phyloP scores from a whole-genome alignment of 2,329 filamentous ascomycete genomes.

The Hypoxylon sp. region DNA sequence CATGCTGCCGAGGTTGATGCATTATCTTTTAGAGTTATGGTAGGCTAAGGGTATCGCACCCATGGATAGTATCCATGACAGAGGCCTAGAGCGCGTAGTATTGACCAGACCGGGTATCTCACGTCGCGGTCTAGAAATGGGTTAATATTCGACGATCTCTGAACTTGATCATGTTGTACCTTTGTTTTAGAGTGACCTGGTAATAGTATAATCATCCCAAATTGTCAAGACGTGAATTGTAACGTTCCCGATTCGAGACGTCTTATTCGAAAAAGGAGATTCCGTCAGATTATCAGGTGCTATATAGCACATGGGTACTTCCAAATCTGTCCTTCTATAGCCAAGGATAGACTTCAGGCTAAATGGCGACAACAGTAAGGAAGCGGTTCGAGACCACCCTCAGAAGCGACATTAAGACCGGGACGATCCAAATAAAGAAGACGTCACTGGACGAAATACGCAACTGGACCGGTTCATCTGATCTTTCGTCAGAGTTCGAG shows the following conservation, averaged over 20 bases:
- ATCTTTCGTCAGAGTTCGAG: conserved; percentile 30
- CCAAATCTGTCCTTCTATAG: conserved; percentile 23
- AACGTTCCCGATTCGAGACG: conserved; percentile 26
- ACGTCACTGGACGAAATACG: conserved; percentile 34
- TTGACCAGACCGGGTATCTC: conserved; percentile 6
- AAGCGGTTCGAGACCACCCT: conserved; percentile 28
- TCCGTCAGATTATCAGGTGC: not conserved
- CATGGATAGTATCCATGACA: conserved; percentile 5
- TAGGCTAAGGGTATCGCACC: not conserved
- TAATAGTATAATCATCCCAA: conserved; percentile 18
- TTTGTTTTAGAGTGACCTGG: conserved; percentile 6
- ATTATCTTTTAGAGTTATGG: not conserved
- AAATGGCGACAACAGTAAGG: conserved; percentile 29
- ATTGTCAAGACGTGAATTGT: conserved; percentile 1
- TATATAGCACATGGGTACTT: conserved; percentile 27
- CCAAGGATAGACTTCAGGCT: conserved; percentile 30
- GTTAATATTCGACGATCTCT: conserved; percentile 14
- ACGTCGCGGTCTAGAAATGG: conserved; percentile 22
- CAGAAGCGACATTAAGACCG: conserved; percentile 20
- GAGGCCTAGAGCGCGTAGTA: conserved; percentile 2
- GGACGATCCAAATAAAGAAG: conserved; percentile 24
- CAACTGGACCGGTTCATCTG: conserved; percentile 15
- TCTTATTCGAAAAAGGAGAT: conserved; percentile 23
- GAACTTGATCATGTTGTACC: conserved; percentile 12
- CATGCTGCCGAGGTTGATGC: conserved; percentile 2